Percentiles rank a stretch among this genome's conserved stretches.
Conservation (phyloP, 2,329 filamentous ascomycete genomes). For the Fusarium buxicola region DNA sequence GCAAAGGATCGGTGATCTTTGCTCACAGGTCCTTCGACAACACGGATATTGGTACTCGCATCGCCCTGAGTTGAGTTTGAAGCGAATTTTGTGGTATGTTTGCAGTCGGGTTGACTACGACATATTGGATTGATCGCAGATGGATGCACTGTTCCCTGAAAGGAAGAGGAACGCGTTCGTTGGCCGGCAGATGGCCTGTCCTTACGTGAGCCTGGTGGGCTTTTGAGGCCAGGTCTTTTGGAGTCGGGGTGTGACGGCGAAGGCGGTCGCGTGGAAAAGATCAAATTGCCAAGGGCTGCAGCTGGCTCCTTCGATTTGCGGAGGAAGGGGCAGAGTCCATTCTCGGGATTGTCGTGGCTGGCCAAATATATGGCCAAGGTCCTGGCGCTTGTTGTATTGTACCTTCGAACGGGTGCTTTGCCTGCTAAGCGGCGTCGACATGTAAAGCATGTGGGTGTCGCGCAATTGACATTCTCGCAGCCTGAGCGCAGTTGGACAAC, state of each 20-base stretch:
- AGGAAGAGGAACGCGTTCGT: conserved; percentile 16
- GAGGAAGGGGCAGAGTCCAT: conserved; percentile 71
- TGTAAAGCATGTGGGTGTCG: conserved; percentile 83
- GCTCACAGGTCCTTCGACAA: conserved; percentile 60
- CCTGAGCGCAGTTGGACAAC: conserved; percentile 85
- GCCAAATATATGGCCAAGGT: conserved; percentile 84
- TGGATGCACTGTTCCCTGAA: conserved; percentile 2
- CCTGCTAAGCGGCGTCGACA: conserved; percentile 76
- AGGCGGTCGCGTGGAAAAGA: conserved; percentile 53
- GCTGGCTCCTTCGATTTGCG: conserved; percentile 57
- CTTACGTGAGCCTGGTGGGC: conserved; percentile 15
- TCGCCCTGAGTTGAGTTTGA: background rate
- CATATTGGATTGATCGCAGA: background rate
- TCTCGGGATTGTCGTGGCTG: conserved; percentile 80
- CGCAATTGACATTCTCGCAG: conserved; percentile 76
- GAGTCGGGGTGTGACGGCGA: conserved; percentile 35
- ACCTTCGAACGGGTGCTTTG: conserved; percentile 78
- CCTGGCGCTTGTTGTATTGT: conserved; percentile 83
- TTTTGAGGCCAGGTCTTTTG: conserved; percentile 18
- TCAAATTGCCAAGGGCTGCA: conserved; percentile 60
- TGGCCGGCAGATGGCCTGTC: conserved; percentile 8
- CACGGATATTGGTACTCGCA: conserved; percentile 47
- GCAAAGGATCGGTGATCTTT: conserved; percentile 71
- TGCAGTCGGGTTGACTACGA: background rate
- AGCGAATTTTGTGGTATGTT: background rate